Conservation (phyloP, 2,329 filamentous ascomycete genomes). For the Thielaviopsis ethacetica region DNA sequence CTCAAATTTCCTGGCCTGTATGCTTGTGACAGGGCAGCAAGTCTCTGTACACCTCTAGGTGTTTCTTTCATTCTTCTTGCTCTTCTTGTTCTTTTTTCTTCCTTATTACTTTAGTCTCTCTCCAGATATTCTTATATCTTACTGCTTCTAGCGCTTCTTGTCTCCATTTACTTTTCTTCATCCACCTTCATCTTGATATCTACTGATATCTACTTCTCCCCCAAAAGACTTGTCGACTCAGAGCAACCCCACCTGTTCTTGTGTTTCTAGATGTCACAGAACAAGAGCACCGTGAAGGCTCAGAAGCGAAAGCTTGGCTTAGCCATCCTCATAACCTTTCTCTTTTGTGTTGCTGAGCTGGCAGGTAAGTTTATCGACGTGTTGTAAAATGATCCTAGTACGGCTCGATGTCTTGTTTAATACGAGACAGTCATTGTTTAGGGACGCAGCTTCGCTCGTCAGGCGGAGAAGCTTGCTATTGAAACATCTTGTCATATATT, state of each 20-base stretch:
- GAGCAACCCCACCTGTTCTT: background rate
- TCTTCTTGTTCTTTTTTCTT: background rate
- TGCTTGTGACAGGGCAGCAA: background rate
- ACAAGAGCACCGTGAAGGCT: background rate
- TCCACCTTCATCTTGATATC: background rate
- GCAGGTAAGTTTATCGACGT: constrained; percentile 21
- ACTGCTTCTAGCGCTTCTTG: background rate
- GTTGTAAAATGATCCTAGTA: too few species aligned
- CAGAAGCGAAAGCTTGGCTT: constrained; percentile 29
- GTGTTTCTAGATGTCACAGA: constrained; percentile 19
- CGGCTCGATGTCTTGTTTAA: background rate
- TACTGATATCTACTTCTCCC: background rate
- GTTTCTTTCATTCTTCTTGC: background rate
- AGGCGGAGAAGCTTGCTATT: background rate
- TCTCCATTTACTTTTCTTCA: background rate
- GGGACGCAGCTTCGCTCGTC: background rate
- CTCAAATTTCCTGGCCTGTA: background rate
- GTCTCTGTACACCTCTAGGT: background rate
- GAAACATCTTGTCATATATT: background rate
- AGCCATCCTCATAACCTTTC: constrained; percentile 32
- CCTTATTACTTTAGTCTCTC: background rate
- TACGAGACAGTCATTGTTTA: background rate
- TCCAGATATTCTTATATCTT: background rate
- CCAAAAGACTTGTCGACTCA: background rate
- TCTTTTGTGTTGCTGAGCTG: constrained; percentile 36